Evolutionary conservation across 208 protist genomes (phyloP).

Genomic region (Vickermania ingenoplastis): DNA sequence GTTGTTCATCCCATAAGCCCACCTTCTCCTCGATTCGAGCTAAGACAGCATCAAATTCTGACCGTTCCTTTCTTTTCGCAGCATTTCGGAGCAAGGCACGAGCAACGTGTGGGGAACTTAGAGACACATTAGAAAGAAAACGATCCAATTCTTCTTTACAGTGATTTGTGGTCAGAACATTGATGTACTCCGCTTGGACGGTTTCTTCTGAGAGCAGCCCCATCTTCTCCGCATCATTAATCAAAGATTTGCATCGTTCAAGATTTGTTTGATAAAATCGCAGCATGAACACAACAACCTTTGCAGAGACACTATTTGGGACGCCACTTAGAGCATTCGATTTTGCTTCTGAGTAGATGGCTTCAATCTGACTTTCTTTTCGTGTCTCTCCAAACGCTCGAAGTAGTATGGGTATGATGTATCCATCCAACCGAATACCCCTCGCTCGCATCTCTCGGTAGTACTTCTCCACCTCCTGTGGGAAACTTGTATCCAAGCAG

Average conservation of each 20-base stretch:
- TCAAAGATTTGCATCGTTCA: slow-evolving; percentile 33
- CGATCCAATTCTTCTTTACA: slow-evolving; percentile 32
- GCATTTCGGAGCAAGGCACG: slow-evolving; percentile 69
- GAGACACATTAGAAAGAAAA: slow-evolving; percentile 53
- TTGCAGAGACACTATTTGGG: slow-evolving; percentile 24
- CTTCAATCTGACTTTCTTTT: slow-evolving; percentile 42
- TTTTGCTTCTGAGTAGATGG: slow-evolving; percentile 72
- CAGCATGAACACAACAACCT: slow-evolving; percentile 60
- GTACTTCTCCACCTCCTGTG: slow-evolving; percentile 81
- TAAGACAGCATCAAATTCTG: slow-evolving; percentile 40
- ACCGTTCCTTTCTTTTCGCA: slow-evolving; percentile 37
- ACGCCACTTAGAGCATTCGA: slow-evolving; percentile 26
- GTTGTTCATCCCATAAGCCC: slow-evolving; percentile 71
- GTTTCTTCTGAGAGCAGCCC: slow-evolving; percentile 51
- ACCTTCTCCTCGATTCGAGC: slow-evolving; percentile 27
- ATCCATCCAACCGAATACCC: slow-evolving; percentile 62
- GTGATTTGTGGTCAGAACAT: slow-evolving; percentile 49
- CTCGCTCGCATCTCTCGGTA: slow-evolving; percentile 67
- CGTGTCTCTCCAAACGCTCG: slow-evolving; percentile 75
- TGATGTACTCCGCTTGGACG: slow-evolving; percentile 74
- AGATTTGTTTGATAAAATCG: slow-evolving; percentile 38
- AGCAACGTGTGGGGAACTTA: slow-evolving; percentile 61
- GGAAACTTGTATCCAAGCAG: slow-evolving; percentile 84
- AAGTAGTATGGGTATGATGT: slow-evolving; percentile 81
- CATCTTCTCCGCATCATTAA: slow-evolving; percentile 56